Conservation (phyloP, 805 yeast species). For the Hanseniaspora nectarophila region DNA sequence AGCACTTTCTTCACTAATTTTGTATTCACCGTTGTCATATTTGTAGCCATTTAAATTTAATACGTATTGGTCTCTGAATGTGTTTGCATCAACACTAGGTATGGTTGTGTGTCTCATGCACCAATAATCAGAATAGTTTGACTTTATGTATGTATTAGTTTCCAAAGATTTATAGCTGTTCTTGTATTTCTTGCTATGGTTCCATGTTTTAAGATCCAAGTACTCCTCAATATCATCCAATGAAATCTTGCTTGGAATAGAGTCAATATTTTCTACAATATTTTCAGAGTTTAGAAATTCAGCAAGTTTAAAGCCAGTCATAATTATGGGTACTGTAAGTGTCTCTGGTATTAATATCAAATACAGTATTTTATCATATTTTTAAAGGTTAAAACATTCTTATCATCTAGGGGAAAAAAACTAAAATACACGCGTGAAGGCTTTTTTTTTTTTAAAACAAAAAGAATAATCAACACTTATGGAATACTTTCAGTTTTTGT, state of each 20-base stretch:
- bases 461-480: background rate
- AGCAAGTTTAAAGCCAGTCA: background rate
- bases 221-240: background rate
- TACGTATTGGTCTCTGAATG: constrained; percentile 22
- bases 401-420: no score
- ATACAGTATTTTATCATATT: no score
- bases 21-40: constrained; percentile 18
- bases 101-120: constrained; percentile 27
- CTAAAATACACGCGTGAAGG: no score
- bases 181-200: background rate
- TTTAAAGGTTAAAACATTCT: no score
- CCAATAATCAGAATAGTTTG: constrained; percentile 26
- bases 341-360: no score
- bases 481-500: background rate
- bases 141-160: constrained; percentile 22
- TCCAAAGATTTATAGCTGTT: constrained; percentile 26
- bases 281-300: background rate
- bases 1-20: constrained; percentile 18
- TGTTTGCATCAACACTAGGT: constrained; percentile 13
- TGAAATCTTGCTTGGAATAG: background rate
- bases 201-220: background rate
- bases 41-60: constrained; percentile 26
- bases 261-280: background rate
- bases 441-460: no score
- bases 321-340: background rate